A percentile compares a stretch with the other conserved stretches of the same genome.
Conservation (phyloP, 1,284 basidiomycete genomes). For the Ceratobasidium sp. region DNA sequence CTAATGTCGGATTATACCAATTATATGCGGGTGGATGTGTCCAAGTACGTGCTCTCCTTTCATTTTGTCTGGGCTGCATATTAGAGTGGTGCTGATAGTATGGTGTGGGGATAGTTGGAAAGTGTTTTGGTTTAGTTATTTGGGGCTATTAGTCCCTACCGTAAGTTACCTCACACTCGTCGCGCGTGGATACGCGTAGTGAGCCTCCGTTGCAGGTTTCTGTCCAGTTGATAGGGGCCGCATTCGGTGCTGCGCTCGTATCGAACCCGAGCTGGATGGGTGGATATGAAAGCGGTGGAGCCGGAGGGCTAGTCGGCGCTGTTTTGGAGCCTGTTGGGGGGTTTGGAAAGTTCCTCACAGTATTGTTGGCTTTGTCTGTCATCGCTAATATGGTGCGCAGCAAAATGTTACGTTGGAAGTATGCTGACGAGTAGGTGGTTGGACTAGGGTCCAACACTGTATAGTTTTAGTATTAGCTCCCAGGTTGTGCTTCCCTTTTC, state of each 20-base stretch:
- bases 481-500: conserved; percentile 81
- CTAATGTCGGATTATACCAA: conserved; percentile 78
- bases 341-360: conserved; percentile 79
- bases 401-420: neutral
- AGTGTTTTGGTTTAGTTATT: conserved; percentile 78
- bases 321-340: conserved; percentile 74
- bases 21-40: conserved; percentile 68
- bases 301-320: conserved; percentile 74
- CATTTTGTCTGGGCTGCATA: neutral
- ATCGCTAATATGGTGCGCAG: conserved; percentile 76
- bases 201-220: conserved; percentile 56
- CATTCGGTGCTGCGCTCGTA: conserved; percentile 66
- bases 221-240: conserved; percentile 81
- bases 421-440: conserved; percentile 61
- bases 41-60: conserved; percentile 59
- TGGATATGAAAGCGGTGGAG: conserved; percentile 65
- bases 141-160: conserved; percentile 78
- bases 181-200: neutral
- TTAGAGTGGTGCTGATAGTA: neutral
- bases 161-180: conserved; percentile 55
- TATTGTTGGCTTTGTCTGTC: conserved; percentile 70
- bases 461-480: conserved; percentile 83
- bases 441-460: conserved; percentile 60
- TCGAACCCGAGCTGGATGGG: conserved; percentile 74
- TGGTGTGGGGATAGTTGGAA: conserved; percentile 60